phyloP scores from a whole-genome alignment of 2,329 filamentous ascomycete species.

The Hypomyces rosellus region DNA sequence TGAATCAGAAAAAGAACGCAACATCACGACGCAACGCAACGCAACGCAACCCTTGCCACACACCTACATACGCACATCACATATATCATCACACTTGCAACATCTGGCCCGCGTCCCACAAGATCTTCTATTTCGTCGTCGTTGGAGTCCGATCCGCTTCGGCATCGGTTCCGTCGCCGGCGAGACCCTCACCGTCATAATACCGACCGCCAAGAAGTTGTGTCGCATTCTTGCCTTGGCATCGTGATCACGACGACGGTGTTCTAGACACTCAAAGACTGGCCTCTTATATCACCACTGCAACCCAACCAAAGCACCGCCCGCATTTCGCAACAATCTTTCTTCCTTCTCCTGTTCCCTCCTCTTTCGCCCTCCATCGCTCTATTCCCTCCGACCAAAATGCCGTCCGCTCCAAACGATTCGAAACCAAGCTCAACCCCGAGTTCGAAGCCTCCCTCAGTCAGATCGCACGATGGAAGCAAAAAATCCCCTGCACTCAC shows the following conservation, averaged over 20 bases:
- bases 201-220: background rate
- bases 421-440: constrained; percentile 35
- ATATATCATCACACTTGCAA: background rate
- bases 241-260: too few relatives aligned
- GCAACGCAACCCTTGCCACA: too few relatives aligned
- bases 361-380: background rate
- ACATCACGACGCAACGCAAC: too few relatives aligned
- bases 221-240: background rate
- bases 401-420: constrained; percentile 26
- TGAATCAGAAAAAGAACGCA: too few relatives aligned
- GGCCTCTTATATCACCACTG: background rate
- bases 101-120: background rate
- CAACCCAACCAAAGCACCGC: background rate
- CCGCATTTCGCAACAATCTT: background rate
- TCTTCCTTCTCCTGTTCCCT: background rate
- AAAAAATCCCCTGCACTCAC: constrained; percentile 34
- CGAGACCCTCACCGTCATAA: background rate
- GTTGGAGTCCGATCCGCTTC: background rate
- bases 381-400: constrained; percentile 18
- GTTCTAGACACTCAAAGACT: background rate
- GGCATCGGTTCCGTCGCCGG: background rate
- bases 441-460: constrained; percentile 44
- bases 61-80: too few relatives aligned
- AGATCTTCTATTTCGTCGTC: background rate
- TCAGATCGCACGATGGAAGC: constrained; percentile 41